Base-by-base conservation (phyloP, 179 eudicot genomes). In the Actinidia chinensis region DNA sequence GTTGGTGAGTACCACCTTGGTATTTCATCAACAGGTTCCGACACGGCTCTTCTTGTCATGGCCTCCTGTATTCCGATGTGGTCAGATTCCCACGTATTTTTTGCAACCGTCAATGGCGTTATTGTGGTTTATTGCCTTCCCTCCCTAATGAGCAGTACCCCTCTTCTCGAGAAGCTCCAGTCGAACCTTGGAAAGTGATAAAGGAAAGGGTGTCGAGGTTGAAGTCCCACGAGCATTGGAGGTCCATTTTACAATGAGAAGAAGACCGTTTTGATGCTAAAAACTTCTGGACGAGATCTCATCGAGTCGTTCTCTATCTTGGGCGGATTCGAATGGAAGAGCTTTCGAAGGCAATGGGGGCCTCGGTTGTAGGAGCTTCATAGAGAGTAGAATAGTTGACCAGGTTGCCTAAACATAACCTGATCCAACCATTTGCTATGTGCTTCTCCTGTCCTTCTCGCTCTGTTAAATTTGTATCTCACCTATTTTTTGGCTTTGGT, bases 1-100 rank as follows among this genome's bases (percentile, higher is more conserved):
- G 98, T 89, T 3, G 99, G 98, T n/a, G 98, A 93, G 79, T 94
- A 92, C 88, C 98, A 96, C 80, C 92, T 96, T 13, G 98, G 98
- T 98, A 96, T 80, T 95, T 95, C 47, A 87, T 95, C 69, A 95
- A 95, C 75, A 89, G 97, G 14, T 95, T 95, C 80, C 86, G 94
- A 20, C 99, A 93, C 36, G 99, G 99, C 43, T 95, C 99, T 52
- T n/a, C 98, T 95, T 14, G 99, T 95, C 17, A 95, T 95, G 99
- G 99, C 68, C 74, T 95, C 72, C 98, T 98, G 0, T 98, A 95
- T 83, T 91, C 98, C 4, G 98, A 95, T 1, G 89, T 91, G 4
- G 98, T 65, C 99, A 93, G 51, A 95, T 95, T 56, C 99, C 99
- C 9, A 93, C 99, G 87, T 91, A 73, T 92, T 95, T 13, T 95